Evolutionary conservation across 1,284 basidiomycete species (phyloP).

Genomic region (Pyrrhoderma noxium): DNA sequence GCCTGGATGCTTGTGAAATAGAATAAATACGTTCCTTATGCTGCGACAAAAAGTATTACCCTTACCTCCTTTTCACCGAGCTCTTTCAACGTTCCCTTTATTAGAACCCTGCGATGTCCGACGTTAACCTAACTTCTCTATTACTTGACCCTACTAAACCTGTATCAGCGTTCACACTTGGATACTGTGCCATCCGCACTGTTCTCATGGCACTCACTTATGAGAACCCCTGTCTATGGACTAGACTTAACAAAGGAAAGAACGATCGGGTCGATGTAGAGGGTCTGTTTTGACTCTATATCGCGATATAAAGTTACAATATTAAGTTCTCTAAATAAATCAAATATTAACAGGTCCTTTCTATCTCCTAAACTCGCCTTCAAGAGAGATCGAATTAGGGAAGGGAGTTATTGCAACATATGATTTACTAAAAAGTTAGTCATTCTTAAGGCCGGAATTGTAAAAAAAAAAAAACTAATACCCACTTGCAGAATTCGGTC

Average conservation of each 20-base stretch:
- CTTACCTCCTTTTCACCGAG: too few relatives aligned
- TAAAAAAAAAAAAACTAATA: background rate
- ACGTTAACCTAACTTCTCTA: background rate
- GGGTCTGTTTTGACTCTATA: background rate
- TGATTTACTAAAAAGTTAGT: conserved; percentile 23
- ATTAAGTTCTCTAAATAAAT: background rate
- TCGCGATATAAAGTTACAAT: background rate
- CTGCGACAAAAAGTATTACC: too few relatives aligned
- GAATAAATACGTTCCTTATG: too few relatives aligned
- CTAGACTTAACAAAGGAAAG: conserved; percentile 1
- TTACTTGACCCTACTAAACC: background rate
- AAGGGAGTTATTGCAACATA: conserved; percentile 24
- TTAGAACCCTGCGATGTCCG: background rate
- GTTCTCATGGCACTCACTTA: background rate
- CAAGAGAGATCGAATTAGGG: conserved; percentile 23
- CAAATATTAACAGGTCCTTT: conserved; percentile 22
- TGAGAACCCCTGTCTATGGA: conserved; percentile 15
- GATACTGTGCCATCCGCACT: conserved; percentile 1
- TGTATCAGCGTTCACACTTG: conserved; percentile 6
- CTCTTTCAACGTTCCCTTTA: background rate
- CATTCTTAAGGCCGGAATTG: too few relatives aligned
- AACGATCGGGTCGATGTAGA: conserved; percentile 16
- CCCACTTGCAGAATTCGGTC: conserved; percentile 19
- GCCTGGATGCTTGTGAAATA: too few relatives aligned
- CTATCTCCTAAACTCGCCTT: conserved; percentile 24